Evolutionary conservation across 192 early-diverging fungal species (phyloP), one percentile per base, ranked within the genome.

Genomic region (Cladochytrium replicatum): DNA sequence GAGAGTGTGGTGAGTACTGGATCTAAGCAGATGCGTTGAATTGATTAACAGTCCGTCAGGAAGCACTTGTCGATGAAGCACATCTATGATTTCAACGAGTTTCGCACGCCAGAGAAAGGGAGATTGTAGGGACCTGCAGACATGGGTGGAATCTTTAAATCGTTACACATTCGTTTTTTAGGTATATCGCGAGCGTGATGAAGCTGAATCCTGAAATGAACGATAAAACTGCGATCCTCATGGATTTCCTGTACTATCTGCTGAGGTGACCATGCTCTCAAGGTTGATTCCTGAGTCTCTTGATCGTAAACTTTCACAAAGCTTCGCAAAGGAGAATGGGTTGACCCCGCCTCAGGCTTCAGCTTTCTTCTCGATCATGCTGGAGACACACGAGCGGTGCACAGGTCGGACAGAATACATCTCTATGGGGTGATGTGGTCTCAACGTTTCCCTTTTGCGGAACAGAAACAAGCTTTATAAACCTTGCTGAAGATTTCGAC

Each of bases 351-450:
- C 69, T 27, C 67, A 78, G 46, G 55, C 72, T 2, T 77, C 72
- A 6, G 59, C 66, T 7, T 71, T 78, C 48, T 78, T 78, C 54
- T 75, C 75, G 7, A 73, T 78, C 30, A 67, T 78, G 58, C 72
- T 73, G 41, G 39, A 26, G 28, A 78, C 68, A 11, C 69, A 77
- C 47, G 44, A 51, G 9, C 22, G 54, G 21, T 23, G 43, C 11
- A 52, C 48, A 17, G 47, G 75, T 76, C n/a, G n/a, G n/a, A 53
- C 0, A 51, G 29, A 2, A 9, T 2, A 13, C 7, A 11, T 13
- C n/a, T 17, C 6, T n/a, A 31, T n/a, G n/a, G n/a, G n/a, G n/a
- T n/a, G 31, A n/a, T 17, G 21, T 17, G 4, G 11, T 50, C 31
- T 46, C 45, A n/a, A n/a, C n/a, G 31, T 28, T 3, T 46, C 5